Evolutionary conservation across 163 green algal genomes (phyloP).

Genomic region (Chloroidium sp.): DNA sequence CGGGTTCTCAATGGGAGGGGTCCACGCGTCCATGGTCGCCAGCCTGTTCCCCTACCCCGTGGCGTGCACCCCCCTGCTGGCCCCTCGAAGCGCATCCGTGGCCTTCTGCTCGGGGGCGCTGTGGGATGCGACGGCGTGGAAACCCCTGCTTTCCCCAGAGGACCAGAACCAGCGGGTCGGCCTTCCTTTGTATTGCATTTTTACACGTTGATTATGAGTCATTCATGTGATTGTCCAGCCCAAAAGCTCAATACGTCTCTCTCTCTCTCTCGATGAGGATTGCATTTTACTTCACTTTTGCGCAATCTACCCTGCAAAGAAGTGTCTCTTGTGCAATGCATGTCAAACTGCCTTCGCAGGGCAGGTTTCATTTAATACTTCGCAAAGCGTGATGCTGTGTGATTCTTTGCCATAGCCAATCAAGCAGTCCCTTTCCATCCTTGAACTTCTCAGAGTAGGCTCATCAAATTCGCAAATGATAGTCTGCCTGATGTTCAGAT

Average conservation of each 20-base stretch:
- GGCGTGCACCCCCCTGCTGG: constrained; percentile 59
- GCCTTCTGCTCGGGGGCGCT: constrained; percentile 76
- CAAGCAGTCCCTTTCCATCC: too few relatives aligned
- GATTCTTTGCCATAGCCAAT: too few relatives aligned
- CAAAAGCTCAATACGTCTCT: background rate
- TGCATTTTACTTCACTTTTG: too few relatives aligned
- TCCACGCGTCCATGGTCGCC: constrained; percentile 78
- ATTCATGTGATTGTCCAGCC: background rate
- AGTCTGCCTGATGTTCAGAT: too few relatives aligned
- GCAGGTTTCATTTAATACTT: too few relatives aligned
- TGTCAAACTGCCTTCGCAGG: too few relatives aligned
- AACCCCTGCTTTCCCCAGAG: constrained; percentile 8
- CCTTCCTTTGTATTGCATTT: background rate
- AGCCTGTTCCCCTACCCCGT: constrained; percentile 54
- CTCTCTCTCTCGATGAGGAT: background rate
- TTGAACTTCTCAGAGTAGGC: too few relatives aligned
- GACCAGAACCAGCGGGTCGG: constrained; percentile 12
- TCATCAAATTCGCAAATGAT: too few relatives aligned
- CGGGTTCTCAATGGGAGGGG: constrained; percentile 82
- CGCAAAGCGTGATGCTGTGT: too few relatives aligned
- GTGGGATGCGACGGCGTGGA: constrained; percentile 42
- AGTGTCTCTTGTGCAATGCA: too few relatives aligned
- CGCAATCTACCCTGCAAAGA: too few relatives aligned
- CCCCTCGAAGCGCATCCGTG: constrained; percentile 60
- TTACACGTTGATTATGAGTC: background rate